Conservation (phyloP, 2,329 filamentous ascomycete species). For the Claviceps sp. region DNA sequence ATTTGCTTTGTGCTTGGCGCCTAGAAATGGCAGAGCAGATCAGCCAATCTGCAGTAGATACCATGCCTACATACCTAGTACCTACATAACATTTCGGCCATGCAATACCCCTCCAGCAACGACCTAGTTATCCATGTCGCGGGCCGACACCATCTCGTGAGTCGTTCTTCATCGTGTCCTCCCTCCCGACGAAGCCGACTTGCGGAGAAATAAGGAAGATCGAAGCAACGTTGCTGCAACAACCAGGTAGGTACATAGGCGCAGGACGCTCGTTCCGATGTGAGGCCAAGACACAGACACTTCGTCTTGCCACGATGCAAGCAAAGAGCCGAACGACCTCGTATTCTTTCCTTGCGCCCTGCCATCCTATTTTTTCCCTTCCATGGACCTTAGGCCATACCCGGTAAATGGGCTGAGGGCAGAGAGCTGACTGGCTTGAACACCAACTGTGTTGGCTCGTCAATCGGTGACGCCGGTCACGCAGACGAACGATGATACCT, state of each 20-base stretch:
- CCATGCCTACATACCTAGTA: background rate
- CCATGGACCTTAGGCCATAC: background rate
- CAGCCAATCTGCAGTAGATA: background rate
- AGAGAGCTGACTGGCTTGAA: background rate
- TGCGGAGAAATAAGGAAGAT: background rate
- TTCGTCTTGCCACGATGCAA: background rate
- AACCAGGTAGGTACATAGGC: background rate
- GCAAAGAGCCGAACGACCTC: background rate
- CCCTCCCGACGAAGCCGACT: background rate
- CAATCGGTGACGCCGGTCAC: background rate
- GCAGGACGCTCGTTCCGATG: background rate
- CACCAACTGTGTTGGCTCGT: background rate
- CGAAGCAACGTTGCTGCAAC: background rate
- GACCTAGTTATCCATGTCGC: background rate
- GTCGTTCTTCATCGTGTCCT: background rate
- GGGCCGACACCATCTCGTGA: background rate
- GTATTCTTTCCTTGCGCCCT: background rate
- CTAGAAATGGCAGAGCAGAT: background rate
- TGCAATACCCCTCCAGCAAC: background rate
- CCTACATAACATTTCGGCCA: background rate
- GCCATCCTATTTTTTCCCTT: background rate
- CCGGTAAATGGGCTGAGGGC: background rate
- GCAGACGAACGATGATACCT: background rate
- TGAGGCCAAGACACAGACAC: background rate
- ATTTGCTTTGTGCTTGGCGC: background rate